phyloP scores from a whole-genome alignment of 805 yeast species.

The Hanseniaspora thailandica region DNA sequence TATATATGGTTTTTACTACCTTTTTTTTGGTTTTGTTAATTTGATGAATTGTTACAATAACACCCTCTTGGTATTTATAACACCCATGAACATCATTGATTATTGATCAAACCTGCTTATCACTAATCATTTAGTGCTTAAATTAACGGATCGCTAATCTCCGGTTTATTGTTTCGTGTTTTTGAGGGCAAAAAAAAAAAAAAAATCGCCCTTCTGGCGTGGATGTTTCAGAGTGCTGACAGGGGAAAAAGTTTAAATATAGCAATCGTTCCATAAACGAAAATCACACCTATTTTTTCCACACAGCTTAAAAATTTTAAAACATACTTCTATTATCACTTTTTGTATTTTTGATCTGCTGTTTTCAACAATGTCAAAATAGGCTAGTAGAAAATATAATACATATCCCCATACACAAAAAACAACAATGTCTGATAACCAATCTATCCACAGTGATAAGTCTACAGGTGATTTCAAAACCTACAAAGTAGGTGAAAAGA shows the following conservation, averaged over 20 bases:
- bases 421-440: constrained; percentile 6
- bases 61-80: not conserved
- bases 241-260: not conserved
- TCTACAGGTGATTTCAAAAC: constrained; percentile 25
- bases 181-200: not conserved
- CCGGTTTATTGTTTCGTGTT: not conserved
- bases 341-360: too few relatives aligned
- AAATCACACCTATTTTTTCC: too few relatives aligned
- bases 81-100: too few relatives aligned
- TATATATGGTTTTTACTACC: not conserved
- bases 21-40: too few relatives aligned
- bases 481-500: constrained; percentile 39
- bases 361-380: too few relatives aligned
- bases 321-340: too few relatives aligned
- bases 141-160: not conserved
- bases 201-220: too few relatives aligned
- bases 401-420: not conserved
- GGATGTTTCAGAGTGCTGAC: too few relatives aligned
- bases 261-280: not conserved
- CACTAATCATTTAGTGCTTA: too few relatives aligned
- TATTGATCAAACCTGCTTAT: not conserved
- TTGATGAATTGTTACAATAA: too few relatives aligned
- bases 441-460: constrained; percentile 17
- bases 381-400: not conserved
- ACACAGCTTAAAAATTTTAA: too few relatives aligned